A percentile compares a stretch with the other conserved stretches of the same genome.
These are phyloP conservation scores for Helotiales sp. DNA, from an alignment of 2,329 filamentous ascomycete genomes.

Conservation along the genomic window DNA sequence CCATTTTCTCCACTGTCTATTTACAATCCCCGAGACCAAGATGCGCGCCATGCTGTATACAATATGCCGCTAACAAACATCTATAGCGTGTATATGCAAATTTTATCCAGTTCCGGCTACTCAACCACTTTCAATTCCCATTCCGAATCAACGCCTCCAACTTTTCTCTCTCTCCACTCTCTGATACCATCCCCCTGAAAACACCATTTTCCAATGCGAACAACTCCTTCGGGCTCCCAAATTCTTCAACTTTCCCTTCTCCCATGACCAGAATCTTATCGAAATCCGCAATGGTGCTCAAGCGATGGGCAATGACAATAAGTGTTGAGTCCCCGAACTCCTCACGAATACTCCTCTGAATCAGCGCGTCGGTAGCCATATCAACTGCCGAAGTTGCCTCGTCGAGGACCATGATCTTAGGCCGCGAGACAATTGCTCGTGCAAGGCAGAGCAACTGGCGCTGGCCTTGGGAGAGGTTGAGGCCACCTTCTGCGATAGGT, in stretches of 20 bases:
- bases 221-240: conserved; percentile 66
- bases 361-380: conserved; percentile 75
- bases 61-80: too few species aligned
- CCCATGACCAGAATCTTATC: conserved; percentile 74
- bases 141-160: conserved; percentile 25
- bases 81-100: conserved; percentile 3
- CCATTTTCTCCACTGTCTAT: too few species aligned
- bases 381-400: conserved; percentile 81
- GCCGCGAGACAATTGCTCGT: conserved; percentile 71
- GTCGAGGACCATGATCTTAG: conserved; percentile 80
- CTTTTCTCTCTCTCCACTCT: conserved; percentile 59
- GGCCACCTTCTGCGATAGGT: conserved; percentile 71
- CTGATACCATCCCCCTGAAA: conserved; percentile 67
- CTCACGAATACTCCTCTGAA: conserved; percentile 74
- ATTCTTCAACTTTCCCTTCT: conserved; percentile 71
- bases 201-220: conserved; percentile 54
- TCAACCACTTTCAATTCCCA: neutral
- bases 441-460: conserved; percentile 77
- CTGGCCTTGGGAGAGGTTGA: conserved; percentile 78
- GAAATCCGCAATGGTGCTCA: conserved; percentile 79
- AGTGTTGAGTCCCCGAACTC: conserved; percentile 73
- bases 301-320: conserved; percentile 75
- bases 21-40: too few species aligned
- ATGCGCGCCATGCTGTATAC: too few species aligned
- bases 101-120: neutral